A percentile compares a stretch with the other conserved stretches of the same genome.
Evolutionary conservation across 2,329 filamentous ascomycete genomes (phyloP).

Genomic region (Colletotrichum orchidophilum): DNA sequence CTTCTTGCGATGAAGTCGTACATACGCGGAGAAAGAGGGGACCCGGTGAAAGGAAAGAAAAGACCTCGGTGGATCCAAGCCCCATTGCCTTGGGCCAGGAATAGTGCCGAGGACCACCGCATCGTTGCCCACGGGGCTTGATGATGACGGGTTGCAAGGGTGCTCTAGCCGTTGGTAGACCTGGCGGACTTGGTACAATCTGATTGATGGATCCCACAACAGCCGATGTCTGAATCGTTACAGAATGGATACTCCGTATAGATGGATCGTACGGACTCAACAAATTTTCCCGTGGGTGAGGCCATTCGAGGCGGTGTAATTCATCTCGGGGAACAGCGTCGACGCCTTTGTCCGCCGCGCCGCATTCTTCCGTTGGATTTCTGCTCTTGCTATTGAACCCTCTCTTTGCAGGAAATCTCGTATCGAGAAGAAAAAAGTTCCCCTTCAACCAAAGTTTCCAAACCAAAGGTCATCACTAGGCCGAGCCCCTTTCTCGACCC

Average conservation of each 20-base stretch:
- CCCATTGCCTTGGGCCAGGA: neutral
- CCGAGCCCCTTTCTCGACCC: conserved; percentile 43
- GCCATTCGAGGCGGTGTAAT: neutral
- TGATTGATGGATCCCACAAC: neutral
- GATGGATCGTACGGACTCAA: neutral
- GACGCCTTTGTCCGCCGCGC: neutral
- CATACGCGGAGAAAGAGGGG: neutral
- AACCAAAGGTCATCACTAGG: conserved; percentile 49
- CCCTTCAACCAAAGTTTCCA: conserved; percentile 39
- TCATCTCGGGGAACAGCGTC: neutral
- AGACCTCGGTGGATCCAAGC: neutral
- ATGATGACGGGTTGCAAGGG: neutral
- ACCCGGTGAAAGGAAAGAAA: neutral
- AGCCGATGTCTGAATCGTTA: neutral
- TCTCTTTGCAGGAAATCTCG: neutral
- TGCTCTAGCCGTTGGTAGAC: neutral
- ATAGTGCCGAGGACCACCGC: neutral
- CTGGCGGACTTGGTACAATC: neutral
- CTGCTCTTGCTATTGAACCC: neutral
- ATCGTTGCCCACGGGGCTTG: neutral
- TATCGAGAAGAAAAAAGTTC: too few relatives aligned
- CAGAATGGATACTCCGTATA: neutral
- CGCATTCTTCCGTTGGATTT: neutral
- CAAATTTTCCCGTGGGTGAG: neutral
- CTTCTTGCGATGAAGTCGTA: neutral